These are phyloP conservation scores for Komagataella ulmi DNA, from an alignment of 805 yeast species.

Conservation along the genomic window DNA sequence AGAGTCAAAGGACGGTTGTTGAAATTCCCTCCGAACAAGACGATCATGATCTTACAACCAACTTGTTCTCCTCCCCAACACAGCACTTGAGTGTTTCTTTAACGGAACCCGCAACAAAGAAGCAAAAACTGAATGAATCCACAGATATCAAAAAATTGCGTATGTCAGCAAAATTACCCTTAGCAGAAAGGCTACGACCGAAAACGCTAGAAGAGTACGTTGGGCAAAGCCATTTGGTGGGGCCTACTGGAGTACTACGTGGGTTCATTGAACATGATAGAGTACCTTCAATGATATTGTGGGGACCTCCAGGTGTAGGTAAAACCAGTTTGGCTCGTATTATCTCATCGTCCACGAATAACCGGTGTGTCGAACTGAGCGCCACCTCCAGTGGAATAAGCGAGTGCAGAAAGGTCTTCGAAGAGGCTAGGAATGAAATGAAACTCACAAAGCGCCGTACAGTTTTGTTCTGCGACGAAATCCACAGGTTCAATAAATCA, in stretches of 20 bases:
- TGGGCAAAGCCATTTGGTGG: slow-evolving; percentile 77
- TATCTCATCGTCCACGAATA: slow-evolving; percentile 38
- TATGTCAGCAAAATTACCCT: slow-evolving; percentile 25
- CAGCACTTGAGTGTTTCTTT: neutral
- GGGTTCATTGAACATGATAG: slow-evolving; percentile 51
- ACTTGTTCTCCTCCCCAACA: neutral
- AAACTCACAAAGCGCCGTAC: slow-evolving; percentile 37
- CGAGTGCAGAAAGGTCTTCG: slow-evolving; percentile 55
- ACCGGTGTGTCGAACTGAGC: slow-evolving; percentile 65
- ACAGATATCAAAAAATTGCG: slow-evolving; percentile 9
- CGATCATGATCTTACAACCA: neutral
- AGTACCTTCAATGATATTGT: slow-evolving; percentile 75
- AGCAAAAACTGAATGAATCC: slow-evolving; percentile 4
- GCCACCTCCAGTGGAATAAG: slow-evolving; percentile 64
- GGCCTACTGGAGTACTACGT: slow-evolving; percentile 47
- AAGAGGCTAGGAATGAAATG: slow-evolving; percentile 30
- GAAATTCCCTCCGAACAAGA: neutral
- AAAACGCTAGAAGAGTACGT: slow-evolving; percentile 49
- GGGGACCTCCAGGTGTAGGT: slow-evolving; percentile 97
- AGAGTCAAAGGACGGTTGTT: neutral
- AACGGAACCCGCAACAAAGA: neutral
- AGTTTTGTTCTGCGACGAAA: slow-evolving; percentile 81
- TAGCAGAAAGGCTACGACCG: slow-evolving; percentile 84
- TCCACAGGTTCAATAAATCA: slow-evolving; percentile 72
- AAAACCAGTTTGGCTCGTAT: slow-evolving; percentile 66